Evolutionary conservation across 768 basidiomycete genomes (phyloP), one percentile per base, ranked within the genome.

Genomic region (Porphyrellus cyaneotinctus): DNA sequence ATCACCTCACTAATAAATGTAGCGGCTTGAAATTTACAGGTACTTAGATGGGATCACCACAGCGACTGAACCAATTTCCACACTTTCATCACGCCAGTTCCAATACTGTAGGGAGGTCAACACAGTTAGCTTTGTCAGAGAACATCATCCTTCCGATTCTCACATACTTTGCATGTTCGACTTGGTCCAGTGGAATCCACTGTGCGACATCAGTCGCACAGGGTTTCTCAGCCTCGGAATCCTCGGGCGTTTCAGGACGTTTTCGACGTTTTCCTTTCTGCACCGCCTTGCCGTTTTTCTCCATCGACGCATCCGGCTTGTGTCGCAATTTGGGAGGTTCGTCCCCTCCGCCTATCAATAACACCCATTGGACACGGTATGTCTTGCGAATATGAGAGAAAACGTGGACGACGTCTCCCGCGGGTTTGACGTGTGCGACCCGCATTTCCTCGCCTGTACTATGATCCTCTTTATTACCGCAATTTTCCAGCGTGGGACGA

Each of bases 361-460:
- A 56, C 32, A 87, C 81, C 86, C 87, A 88, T 58, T 85, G 82
- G 17, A 81, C 76, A 52, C 83, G 78, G 64, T 88, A 95, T 13
- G 88, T 93, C 74, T 94, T 92, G 61, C 75, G 83, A 64, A 95
- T 89, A 65, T 97, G 94, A 10, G 90, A 92, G 70, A 97, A 97
- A 43, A 91, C 73, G 63, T 95, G 93, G 4, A 84, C 52, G 33
- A 95, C 82, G 53, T 86, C 79, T 12, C 85, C 85, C 20, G 74
- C 81, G 18, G 78, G 72, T 51, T 72, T 70, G 48, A 84, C 72
- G 52, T 74, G 70, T 35, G 70, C 59, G 20, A 88, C 74, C 17
- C 65, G 70, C 18, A 64, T 43, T 30, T 37, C 31, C 2, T 39
- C 58, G 14, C 49, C 48, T 2, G 41, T 39, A 23, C 4, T 10